These are phyloP conservation scores for Aspergillus sp. DNA, from an alignment of 2,329 filamentous ascomycete genomes.

Conservation along the genomic window DNA sequence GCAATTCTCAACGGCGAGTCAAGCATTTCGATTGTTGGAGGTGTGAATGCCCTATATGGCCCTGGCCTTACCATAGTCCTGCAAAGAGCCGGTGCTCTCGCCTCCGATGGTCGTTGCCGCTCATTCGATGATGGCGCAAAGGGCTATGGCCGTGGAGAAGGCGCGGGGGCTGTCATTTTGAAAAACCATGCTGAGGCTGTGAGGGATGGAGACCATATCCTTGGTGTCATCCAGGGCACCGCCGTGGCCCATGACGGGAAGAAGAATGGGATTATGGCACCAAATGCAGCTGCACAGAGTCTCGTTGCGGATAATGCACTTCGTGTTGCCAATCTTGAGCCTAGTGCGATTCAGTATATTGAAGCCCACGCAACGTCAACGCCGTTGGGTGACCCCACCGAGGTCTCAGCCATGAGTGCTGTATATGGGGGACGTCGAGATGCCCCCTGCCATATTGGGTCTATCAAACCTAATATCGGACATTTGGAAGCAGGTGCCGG, in stretches of 20 bases:
- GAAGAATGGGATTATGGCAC: slow-evolving; percentile 38
- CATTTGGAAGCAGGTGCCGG: slow-evolving; percentile 33
- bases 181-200: slow-evolving; percentile 29
- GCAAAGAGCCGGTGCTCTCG: slow-evolving; percentile 28
- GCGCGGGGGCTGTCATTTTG: slow-evolving; percentile 30
- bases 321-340: slow-evolving; percentile 14
- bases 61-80: slow-evolving; percentile 35
- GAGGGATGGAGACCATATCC: slow-evolving; percentile 29
- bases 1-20: slow-evolving; percentile 18
- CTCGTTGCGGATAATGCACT: slow-evolving; percentile 27
- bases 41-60: slow-evolving; percentile 35
- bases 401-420: slow-evolving; percentile 13
- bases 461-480: slow-evolving; percentile 34
- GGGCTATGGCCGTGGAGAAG: slow-evolving; percentile 35
- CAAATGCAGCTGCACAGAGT: slow-evolving; percentile 31
- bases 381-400: slow-evolving; percentile 23
- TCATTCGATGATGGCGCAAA: slow-evolving; percentile 33
- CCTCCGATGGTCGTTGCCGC: slow-evolving; percentile 29
- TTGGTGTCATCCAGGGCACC: slow-evolving; percentile 30
- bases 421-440: slow-evolving; percentile 18
- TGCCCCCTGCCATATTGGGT: slow-evolving; percentile 28
- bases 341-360: slow-evolving; percentile 18
- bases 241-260: slow-evolving; percentile 35
- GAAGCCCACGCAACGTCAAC: slow-evolving; percentile 26
- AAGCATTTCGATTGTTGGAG: slow-evolving; percentile 20